These are phyloP conservation scores for Ganoderma lucidum DNA, from an alignment of 1,284 basidiomycete species.

Conservation along the genomic window DNA sequence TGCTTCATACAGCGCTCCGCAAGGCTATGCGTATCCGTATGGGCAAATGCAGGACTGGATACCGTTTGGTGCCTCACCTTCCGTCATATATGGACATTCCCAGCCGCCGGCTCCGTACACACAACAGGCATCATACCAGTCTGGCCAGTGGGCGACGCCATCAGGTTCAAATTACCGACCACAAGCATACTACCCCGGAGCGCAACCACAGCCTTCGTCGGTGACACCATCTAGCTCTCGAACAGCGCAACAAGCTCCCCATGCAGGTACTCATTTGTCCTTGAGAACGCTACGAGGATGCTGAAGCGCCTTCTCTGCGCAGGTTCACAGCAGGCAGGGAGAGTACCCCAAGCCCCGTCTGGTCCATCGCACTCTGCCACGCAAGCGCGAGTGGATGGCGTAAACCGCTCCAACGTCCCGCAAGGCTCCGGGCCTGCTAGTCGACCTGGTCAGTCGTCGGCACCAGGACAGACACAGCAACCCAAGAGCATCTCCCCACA, in stretches of 20 bases:
- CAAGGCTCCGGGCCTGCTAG: background rate
- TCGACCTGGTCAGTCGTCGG: background rate
- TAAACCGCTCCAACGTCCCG: background rate
- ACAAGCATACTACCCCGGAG: background rate
- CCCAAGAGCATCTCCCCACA: background rate
- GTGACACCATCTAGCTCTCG: background rate
- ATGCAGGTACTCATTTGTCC: background rate
- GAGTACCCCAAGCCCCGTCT: background rate
- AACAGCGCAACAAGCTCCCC: background rate
- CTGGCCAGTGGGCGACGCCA: background rate
- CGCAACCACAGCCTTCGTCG: background rate
- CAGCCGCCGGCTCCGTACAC: background rate
- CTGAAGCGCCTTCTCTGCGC: background rate
- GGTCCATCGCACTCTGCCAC: background rate
- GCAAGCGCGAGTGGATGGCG: background rate
- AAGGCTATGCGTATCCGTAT: background rate
- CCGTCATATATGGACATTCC: background rate
- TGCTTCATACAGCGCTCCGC: background rate
- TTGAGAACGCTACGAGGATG: background rate
- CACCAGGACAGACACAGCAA: background rate
- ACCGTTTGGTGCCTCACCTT: background rate
- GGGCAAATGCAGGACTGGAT: conserved; percentile 12
- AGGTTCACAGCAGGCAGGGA: background rate
- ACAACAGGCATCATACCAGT: background rate
- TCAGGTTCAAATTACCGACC: background rate